Evolutionary conservation across 345 rosid genomes (phyloP), one percentile per base, ranked within the genome.

Genomic region (Barbarea vulgaris): DNA sequence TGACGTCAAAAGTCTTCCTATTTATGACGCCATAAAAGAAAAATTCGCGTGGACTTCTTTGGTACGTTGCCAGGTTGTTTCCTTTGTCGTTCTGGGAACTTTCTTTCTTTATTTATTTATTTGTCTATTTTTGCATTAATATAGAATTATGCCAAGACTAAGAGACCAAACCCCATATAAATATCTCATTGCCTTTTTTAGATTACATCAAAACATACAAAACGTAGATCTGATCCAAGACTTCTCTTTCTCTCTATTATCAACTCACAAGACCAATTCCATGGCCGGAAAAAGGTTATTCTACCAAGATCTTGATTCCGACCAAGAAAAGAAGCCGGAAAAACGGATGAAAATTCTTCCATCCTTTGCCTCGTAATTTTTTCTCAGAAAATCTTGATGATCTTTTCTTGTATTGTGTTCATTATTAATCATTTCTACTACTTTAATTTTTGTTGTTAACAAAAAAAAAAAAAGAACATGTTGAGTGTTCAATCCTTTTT

Each of bases 261-360:
- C 14, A 46, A 14, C 33, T 53, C 24, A 37, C 3, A 31, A 25
- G 10, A 69, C 9, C 33, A 53, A 42, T 42, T 54, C 34, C 63
- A 94, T 94, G 97, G 91, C 91, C 0, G 85, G 84, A 10, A 94
- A 91, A 73, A 82, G 97, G 56, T 72, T 77, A 28, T 52, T 59
- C 11, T 15, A 13, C 48, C 64, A 72, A 15, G 91, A 88, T 66
- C 69, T 63, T 0, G 67, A 54, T 19, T 79, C 84, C 2, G 83
- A 74, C 27, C 64, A 76, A 17, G 83, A 88, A 66, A 69, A 81
- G 7, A 88, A 84, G 3, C 39, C 77, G 6, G 89, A 88, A 13
- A 94, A 90, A 81, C 79, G 89, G 41, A 67, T 75, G 48, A 85
- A 83, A 81, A 44, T 79, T 24, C 64, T 58, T 55, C 89, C 96